Base-by-base conservation (phyloP, 805 yeast genomes). In the Yarrowia osloensis region DNA sequence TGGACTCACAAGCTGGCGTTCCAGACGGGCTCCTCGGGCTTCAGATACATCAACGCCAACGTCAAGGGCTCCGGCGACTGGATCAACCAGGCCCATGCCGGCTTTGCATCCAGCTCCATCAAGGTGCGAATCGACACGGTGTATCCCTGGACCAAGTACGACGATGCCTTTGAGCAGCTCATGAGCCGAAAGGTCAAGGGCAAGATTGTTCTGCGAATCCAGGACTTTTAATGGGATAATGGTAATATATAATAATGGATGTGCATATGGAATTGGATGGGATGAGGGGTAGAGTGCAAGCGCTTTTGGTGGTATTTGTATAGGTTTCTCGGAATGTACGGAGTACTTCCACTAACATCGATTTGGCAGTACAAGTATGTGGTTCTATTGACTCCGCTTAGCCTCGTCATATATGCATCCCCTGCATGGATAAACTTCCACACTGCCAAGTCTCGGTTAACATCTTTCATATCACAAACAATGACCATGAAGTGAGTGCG, bases 111-210 rank as follows among this genome's bases (percentile, higher is more conserved):
- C 21, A 85, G 84, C 1, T 74, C 79, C 15, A 71, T 85, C 65
- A 74, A 76, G 57, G 77, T 86, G 4, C 74, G 78, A 7, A 79
- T 89, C 55, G 94, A 89, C 72, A 80, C 87, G 5, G 82, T 81
- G 37, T 81, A 78, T 69, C 73, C 79, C 17, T 81, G 87, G 69
- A 81, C 78, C 1, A 82, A 88, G 19, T 84, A 74, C 69, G 69
- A 81, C 55, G 73, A 78, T 9, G 95, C 91, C 1, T 74, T 83
- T 52, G 82, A 82, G 9, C 78, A 78, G 69, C 73, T 88, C 31
- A 74, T 74, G 8, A 74, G 80, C 35, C 82, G 84, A 67, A 78
- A 74, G 57, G 86, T 88, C 8, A 84, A 81, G 67, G 97, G 97
- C 40, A 91, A 90, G 75, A 78, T 88, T 59, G 83, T 91, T n/a